Conservation (phyloP, 1,139 yeast genomes). For the Diutina siamensis region DNA sequence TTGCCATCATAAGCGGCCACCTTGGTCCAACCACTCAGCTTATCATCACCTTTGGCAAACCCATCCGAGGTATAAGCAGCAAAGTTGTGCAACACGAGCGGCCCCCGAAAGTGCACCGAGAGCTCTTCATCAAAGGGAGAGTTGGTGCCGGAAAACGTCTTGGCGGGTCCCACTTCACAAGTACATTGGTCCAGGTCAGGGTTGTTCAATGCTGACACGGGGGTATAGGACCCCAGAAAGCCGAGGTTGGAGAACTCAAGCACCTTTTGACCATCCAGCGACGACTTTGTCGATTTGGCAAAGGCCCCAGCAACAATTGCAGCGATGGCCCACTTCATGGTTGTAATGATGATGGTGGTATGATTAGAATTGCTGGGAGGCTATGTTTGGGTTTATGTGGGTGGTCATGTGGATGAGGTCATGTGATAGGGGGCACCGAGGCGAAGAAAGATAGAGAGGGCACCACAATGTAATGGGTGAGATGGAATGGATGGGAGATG, state of each 20-base stretch:
- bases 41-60: neutral
- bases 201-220: conserved; percentile 48
- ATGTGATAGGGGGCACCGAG: too few species aligned
- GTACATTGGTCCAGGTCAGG: conserved; percentile 36
- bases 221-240: conserved; percentile 63
- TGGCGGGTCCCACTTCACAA: conserved; percentile 21
- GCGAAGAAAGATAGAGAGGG: too few species aligned
- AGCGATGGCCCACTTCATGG: neutral
- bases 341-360: neutral
- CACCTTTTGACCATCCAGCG: neutral
- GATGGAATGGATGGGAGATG: too few species aligned
- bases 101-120: conserved; percentile 92
- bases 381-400: neutral
- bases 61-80: conserved; percentile 45
- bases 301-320: neutral
- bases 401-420: too few species aligned
- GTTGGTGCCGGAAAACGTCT: conserved; percentile 53
- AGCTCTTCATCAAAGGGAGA: conserved; percentile 84
- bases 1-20: conserved; percentile 7
- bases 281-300: neutral
- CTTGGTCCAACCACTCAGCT: neutral
- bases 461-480: too few species aligned
- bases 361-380: neutral
- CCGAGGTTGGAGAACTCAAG: conserved; percentile 42
- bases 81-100: conserved; percentile 65